Evolutionary conservation across 176 grass and related monocot genomes (phyloP).

Genomic region (Tuctoria greenei): DNA sequence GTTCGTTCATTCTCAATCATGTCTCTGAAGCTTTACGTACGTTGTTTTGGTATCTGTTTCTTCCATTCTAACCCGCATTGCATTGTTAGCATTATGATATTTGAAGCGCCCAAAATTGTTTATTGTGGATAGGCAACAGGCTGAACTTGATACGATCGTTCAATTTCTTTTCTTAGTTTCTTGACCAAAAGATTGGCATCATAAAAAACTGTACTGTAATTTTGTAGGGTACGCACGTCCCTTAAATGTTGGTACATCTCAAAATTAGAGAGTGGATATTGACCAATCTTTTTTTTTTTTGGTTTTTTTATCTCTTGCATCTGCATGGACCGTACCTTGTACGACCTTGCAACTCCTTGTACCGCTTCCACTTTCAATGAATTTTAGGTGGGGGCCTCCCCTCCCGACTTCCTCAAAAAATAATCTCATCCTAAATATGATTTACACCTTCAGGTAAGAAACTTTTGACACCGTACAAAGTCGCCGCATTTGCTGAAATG

Average conservation of each 20-base stretch:
- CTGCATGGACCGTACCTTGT: no score
- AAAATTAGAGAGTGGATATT: background rate
- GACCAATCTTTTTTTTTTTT: background rate
- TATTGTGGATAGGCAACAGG: background rate
- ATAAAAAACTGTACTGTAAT: background rate
- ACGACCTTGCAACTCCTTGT: no score
- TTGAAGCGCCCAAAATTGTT: background rate
- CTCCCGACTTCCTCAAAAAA: no score
- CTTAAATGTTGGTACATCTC: background rate
- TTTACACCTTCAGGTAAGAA: conserved; percentile 30
- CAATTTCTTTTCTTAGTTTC: background rate
- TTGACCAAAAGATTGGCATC: background rate
- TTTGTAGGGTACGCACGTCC: background rate
- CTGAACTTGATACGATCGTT: background rate
- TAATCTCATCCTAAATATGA: background rate
- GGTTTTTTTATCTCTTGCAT: no score
- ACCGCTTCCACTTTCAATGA: no score
- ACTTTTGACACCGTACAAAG: background rate
- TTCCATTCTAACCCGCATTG: background rate
- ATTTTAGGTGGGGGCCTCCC: no score
- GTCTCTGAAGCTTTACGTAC: background rate
- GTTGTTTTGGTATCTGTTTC: background rate
- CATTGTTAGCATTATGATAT: background rate
- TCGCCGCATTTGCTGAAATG: conserved; percentile 40
- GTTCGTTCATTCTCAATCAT: background rate